Percentiles rank a stretch among this genome's conserved stretches.
These are phyloP conservation scores for Pichia sp. DNA, from an alignment of 1,139 yeast genomes.

Conservation along the genomic window DNA sequence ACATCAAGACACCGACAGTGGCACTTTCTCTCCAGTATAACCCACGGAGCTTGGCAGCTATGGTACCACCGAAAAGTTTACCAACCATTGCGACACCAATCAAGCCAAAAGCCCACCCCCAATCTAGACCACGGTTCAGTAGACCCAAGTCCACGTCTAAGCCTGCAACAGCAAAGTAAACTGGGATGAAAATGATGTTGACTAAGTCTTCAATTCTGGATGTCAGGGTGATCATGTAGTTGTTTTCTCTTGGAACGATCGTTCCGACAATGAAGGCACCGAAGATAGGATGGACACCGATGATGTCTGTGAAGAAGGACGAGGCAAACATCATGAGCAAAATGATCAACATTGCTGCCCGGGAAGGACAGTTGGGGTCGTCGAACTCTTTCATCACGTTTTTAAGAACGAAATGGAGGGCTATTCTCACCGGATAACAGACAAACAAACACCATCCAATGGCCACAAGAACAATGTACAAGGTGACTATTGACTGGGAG, in stretches of 20 bases:
- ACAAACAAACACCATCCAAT: slow-evolving; percentile 65
- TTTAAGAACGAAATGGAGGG: slow-evolving; percentile 41
- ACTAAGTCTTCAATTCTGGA: slow-evolving; percentile 76
- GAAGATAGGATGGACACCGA: slow-evolving; percentile 65
- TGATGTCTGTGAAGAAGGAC: slow-evolving; percentile 73
- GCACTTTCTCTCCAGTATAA: slow-evolving; percentile 67
- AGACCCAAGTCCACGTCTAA: slow-evolving; percentile 63
- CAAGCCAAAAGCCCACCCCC: slow-evolving; percentile 72
- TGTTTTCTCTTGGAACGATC: slow-evolving; percentile 73
- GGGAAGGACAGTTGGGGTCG: slow-evolving; percentile 59
- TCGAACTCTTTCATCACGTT: slow-evolving; percentile 41
- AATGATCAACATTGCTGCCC: slow-evolving; percentile 54
- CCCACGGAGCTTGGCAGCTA: slow-evolving; percentile 60
- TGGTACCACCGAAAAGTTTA: slow-evolving; percentile 61
- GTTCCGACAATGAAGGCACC: slow-evolving; percentile 79
- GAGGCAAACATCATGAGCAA: slow-evolving; percentile 52
- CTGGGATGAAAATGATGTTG: slow-evolving; percentile 64
- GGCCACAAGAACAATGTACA: slow-evolving; percentile 62
- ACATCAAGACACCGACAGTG: slow-evolving; percentile 78
- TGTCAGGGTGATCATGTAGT: slow-evolving; percentile 62
- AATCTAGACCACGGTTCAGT: slow-evolving; percentile 59
- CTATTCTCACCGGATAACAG: slow-evolving; percentile 51
- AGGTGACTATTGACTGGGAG: slow-evolving; percentile 56
- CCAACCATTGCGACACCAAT: slow-evolving; percentile 63
- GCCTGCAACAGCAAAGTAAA: slow-evolving; percentile 77